Conservation (phyloP, 306 rosid genomes). For the Citrullus amarus region DNA sequence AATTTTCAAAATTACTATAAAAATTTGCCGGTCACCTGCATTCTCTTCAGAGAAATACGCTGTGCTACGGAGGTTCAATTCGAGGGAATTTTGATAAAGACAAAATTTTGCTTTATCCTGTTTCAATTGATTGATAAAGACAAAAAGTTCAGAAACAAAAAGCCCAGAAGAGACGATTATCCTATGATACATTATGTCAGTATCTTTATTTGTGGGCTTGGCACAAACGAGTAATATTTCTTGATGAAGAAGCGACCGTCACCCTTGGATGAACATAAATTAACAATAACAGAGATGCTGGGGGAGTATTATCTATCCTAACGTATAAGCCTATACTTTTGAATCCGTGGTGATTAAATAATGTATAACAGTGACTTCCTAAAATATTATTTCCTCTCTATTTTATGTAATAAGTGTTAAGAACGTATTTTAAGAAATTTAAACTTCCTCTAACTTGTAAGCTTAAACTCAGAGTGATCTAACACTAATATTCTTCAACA, state of each 20-base stretch:
- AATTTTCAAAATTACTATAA: not conserved
- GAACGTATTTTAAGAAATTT: not conserved
- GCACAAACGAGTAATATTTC: not conserved
- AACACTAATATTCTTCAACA: not conserved
- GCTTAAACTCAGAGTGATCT: not conserved
- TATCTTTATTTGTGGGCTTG: not conserved
- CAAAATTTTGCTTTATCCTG: constrained; percentile 56
- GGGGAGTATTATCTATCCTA: not conserved
- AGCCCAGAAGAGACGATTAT: not conserved
- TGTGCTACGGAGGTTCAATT: not conserved
- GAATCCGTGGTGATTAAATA: not conserved
- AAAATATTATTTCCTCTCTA: not conserved
- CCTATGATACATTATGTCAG: not conserved
- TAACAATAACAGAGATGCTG: not conserved
- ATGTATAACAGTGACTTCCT: not conserved
- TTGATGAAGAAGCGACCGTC: not conserved
- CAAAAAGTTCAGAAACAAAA: not conserved
- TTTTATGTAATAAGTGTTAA: not conserved
- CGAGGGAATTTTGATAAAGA: too few relatives aligned
- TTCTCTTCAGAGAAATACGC: not conserved
- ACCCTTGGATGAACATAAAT: not conserved
- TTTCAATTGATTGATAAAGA: constrained; percentile 27
- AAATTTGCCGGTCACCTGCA: not conserved
- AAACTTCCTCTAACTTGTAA: not conserved
- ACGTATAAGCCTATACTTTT: not conserved